Evolutionary conservation across 176 grass and related monocot species (phyloP), one percentile per base, ranked within the genome.

Genomic region (Oryza australiensis): DNA sequence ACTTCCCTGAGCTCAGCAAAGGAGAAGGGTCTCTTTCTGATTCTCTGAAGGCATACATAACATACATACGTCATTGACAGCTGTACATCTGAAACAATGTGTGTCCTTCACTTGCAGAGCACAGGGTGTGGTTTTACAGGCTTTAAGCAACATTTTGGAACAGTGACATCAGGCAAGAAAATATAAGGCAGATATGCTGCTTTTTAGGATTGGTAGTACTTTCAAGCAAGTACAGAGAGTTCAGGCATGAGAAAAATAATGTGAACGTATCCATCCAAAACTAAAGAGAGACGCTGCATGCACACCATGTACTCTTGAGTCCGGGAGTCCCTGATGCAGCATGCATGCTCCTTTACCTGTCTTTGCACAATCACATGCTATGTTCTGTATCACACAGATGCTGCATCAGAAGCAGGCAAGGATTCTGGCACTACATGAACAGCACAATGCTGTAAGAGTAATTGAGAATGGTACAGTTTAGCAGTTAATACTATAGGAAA

Each of bases 291-390:
- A 41, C 43, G n/a, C 57, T 28, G 9, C 43, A 51, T 83, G 62
- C 20, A 46, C 26, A 67, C 11, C 16, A 30, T 62, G 55, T 55
- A 22, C 53, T 16, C 20, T 34, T 37, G 35, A 37, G 35, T 37
- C 35, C 35, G 35, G 35, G 82, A 60, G 9, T 23, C n/a, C 5
- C n/a, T 60, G 55, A 8, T 23, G 55, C 55, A 60, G 55, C 55
- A 33, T 67, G 42, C 71, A 16, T 74, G 37, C 40, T 73, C 72
- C 69, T 73, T 27, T 11, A 35, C 70, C 27, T 38, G 32, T 75
- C 62, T 68, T 74, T 67, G 71, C 62, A 55, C 41, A 63, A 49
- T 38, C n/a, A 64, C 83, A 72, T 79, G 83, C 75, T 79, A 65
- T 79, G 38, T 24, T n/a, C n/a, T 7, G 35, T 35, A 65, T 64